A percentile compares a stretch with the other conserved stretches of the same genome.
Conservation (phyloP, 1,139 yeast species). For the Yamadazyma triangularis region DNA sequence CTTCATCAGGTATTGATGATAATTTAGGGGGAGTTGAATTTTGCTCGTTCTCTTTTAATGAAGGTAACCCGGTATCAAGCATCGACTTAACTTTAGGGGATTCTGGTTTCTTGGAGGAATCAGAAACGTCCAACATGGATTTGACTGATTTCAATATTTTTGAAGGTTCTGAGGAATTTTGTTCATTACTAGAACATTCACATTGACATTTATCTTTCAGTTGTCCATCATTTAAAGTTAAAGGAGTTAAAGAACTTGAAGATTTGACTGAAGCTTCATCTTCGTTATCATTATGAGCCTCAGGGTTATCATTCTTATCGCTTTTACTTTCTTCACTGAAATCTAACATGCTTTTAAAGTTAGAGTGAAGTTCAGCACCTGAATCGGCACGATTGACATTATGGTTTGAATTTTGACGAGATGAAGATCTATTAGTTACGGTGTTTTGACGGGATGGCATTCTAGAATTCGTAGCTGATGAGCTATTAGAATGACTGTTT, state of each 20-base stretch:
- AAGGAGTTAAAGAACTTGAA: conserved; percentile 22
- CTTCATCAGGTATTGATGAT: neutral
- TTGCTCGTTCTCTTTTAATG: conserved; percentile 18
- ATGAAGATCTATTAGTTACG: neutral
- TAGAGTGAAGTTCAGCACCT: conserved; percentile 18
- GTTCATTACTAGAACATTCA: conserved; percentile 1
- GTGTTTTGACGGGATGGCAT: conserved; percentile 36
- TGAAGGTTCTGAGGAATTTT: conserved; percentile 2
- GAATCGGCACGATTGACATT: neutral
- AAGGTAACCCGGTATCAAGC: conserved; percentile 12
- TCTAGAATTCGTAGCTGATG: conserved; percentile 24
- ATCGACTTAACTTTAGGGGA: conserved; percentile 8
- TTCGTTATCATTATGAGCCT: conserved; percentile 3
- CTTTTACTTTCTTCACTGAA: too few species aligned
- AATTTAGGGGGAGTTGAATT: too few species aligned
- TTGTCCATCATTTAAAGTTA: conserved; percentile 6
- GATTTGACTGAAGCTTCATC: conserved; percentile 27
- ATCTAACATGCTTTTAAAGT: conserved; percentile 41
- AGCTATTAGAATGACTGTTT: conserved; percentile 13
- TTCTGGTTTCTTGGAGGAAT: neutral
- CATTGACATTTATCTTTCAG: conserved; percentile 2
- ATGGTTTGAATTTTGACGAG: neutral
- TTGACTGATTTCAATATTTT: conserved; percentile 6
- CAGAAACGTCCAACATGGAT: conserved; percentile 10
- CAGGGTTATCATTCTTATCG: conserved; percentile 9